Conservation (phyloP, 768 basidiomycete genomes). For the Russula lepida region DNA sequence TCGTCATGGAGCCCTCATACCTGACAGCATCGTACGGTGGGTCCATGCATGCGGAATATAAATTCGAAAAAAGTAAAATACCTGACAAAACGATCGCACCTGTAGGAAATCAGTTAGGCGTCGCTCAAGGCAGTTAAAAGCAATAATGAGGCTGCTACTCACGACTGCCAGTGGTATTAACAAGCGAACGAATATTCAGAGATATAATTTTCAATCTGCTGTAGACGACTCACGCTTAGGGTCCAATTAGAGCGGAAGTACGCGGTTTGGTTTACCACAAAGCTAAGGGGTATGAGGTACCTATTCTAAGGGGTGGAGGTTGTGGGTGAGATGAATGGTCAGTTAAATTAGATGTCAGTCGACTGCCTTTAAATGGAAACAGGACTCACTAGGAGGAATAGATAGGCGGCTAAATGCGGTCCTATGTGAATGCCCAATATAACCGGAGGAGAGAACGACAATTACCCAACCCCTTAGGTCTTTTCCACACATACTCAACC, state of each 20-base stretch:
- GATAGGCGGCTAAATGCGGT: slow-evolving; percentile 25
- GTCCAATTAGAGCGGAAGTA: slow-evolving; percentile 24
- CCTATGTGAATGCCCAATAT: not conserved
- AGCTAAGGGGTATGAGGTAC: slow-evolving; percentile 54
- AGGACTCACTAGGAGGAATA: slow-evolving; percentile 33
- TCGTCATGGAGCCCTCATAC: slow-evolving; percentile 37
- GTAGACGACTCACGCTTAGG: slow-evolving; percentile 5
- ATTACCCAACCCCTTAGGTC: slow-evolving; percentile 39
- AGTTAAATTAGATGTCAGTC: not conserved
- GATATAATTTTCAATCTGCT: not conserved
- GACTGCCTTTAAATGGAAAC: not conserved
- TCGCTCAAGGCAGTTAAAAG: too few species aligned
- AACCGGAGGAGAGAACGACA: not conserved
- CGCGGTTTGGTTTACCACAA: slow-evolving; percentile 44
- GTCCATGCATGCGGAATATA: too few species aligned
- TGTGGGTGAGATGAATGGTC: not conserved
- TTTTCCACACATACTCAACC: slow-evolving; percentile 48
- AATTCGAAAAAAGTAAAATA: too few species aligned
- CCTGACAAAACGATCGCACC: slow-evolving; percentile 28
- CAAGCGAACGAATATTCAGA: not conserved
- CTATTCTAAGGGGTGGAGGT: slow-evolving; percentile 42
- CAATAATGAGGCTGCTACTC: not conserved
- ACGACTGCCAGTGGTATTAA: not conserved
- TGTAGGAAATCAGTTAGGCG: not conserved
- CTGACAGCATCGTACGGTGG: too few species aligned